Evolutionary conservation across 2,329 filamentous ascomycete genomes (phyloP).

Genomic region (Verticillium nonalfalfae): DNA sequence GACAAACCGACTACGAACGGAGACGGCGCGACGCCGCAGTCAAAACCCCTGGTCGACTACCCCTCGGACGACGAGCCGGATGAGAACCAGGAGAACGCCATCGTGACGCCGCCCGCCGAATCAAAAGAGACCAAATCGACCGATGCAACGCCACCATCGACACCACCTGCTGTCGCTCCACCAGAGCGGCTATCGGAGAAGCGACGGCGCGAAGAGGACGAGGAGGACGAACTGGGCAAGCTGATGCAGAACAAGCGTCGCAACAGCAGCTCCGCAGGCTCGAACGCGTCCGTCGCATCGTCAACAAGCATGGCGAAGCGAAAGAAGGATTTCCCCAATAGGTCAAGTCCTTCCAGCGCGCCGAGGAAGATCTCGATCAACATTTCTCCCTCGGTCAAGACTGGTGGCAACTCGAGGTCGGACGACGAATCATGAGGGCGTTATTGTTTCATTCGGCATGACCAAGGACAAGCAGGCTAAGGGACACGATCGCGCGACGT

Average conservation of each 20-base stretch:
- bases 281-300: constrained; percentile 25
- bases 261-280: constrained; percentile 47
- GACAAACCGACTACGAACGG: constrained; percentile 49
- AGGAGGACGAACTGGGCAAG: constrained; percentile 87
- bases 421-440: constrained; percentile 30
- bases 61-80: constrained; percentile 78
- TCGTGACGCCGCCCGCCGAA: constrained; percentile 17
- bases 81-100: constrained; percentile 50
- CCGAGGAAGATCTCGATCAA: constrained; percentile 54
- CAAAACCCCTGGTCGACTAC: constrained; percentile 83
- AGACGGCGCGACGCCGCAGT: constrained; percentile 36
- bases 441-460: background rate
- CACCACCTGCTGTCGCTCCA: constrained; percentile 40
- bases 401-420: constrained; percentile 27
- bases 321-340: constrained; percentile 38
- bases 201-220: constrained; percentile 84
- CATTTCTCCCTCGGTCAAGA: constrained; percentile 40
- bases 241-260: constrained; percentile 61
- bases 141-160: constrained; percentile 12
- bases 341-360: constrained; percentile 27
- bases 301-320: constrained; percentile 32
- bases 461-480: background rate
- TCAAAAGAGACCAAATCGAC: constrained; percentile 9
- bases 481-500: background rate
- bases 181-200: constrained; percentile 83